These are phyloP conservation scores for Ceriops decandra DNA, from an alignment of 345 rosid species.

Conservation along the genomic window DNA sequence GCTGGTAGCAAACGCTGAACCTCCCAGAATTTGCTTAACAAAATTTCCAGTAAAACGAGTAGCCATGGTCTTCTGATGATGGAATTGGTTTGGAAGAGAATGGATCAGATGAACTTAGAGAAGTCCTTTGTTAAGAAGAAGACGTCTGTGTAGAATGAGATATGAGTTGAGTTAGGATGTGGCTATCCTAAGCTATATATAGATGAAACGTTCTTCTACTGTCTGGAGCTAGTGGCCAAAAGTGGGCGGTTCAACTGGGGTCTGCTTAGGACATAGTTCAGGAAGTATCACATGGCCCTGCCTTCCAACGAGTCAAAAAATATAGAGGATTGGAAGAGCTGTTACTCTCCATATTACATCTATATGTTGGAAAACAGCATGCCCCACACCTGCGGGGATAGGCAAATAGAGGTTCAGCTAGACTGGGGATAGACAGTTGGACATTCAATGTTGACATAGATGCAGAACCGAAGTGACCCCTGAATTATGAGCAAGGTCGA, in stretches of 20 bases:
- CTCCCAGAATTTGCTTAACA: background rate
- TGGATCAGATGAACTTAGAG: background rate
- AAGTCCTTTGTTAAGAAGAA: background rate
- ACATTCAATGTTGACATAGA: slow-evolving; percentile 3
- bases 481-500: too few relatives aligned
- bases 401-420: too few relatives aligned
- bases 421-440: too few relatives aligned
- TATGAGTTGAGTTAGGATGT: background rate
- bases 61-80: background rate
- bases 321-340: background rate
- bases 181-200: background rate
- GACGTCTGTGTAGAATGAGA: background rate
- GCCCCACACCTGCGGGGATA: too few relatives aligned
- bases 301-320: background rate
- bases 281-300: background rate
- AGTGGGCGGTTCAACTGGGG: background rate
- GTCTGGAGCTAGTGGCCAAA: background rate
- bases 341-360: background rate
- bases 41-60: background rate
- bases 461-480: slow-evolving; percentile 14
- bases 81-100: background rate
- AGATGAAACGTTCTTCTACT: background rate
- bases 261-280: background rate
- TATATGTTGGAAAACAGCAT: background rate
- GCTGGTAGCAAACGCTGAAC: background rate